phyloP scores from a whole-genome alignment of 345 rosid genomes.

The Salix dunnii region DNA sequence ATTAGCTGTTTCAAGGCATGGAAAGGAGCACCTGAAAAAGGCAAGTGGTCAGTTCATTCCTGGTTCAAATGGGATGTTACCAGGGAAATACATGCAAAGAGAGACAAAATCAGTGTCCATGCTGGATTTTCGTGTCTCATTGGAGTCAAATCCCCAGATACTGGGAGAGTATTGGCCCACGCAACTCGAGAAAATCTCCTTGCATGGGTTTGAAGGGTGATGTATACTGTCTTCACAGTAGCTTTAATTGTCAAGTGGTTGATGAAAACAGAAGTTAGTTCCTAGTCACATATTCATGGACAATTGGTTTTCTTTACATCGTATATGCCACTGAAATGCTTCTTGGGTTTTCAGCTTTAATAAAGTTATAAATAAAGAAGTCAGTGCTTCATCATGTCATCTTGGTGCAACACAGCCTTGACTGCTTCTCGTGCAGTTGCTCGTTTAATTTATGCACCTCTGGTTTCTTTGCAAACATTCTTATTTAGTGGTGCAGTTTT shows the following conservation, averaged over 20 bases:
- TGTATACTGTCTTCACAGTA: background rate
- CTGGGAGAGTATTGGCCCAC: slow-evolving; percentile 24
- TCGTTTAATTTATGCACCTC: slow-evolving; percentile 69
- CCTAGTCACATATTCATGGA: background rate
- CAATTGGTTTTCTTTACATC: slow-evolving; percentile 56
- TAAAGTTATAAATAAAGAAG: slow-evolving; percentile 64
- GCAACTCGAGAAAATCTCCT: slow-evolving; percentile 20
- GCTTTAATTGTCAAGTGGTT: background rate
- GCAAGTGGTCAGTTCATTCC: slow-evolving; percentile 8
- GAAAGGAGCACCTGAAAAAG: slow-evolving; percentile 8
- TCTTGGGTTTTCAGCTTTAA: slow-evolving; percentile 81
- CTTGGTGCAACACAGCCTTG: slow-evolving; percentile 60
- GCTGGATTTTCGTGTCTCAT: slow-evolving; percentile 22
- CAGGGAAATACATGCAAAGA: slow-evolving; percentile 14
- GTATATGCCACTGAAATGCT: slow-evolving; percentile 83
- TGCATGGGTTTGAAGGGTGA: slow-evolving; percentile 33
- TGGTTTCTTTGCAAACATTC: slow-evolving; percentile 62
- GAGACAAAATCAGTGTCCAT: slow-evolving; percentile 14
- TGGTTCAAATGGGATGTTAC: slow-evolving; percentile 18
- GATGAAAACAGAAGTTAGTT: background rate
- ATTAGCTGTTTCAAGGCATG: slow-evolving; percentile 17
- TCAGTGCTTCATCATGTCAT: slow-evolving; percentile 69
- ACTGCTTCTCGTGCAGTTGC: slow-evolving; percentile 64
- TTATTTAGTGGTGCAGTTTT: slow-evolving; percentile 57
- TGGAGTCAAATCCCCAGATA: slow-evolving; percentile 21